These are phyloP conservation scores for Sclerotinia glacialis DNA, from an alignment of 2,329 filamentous ascomycete genomes.

Conservation along the genomic window DNA sequence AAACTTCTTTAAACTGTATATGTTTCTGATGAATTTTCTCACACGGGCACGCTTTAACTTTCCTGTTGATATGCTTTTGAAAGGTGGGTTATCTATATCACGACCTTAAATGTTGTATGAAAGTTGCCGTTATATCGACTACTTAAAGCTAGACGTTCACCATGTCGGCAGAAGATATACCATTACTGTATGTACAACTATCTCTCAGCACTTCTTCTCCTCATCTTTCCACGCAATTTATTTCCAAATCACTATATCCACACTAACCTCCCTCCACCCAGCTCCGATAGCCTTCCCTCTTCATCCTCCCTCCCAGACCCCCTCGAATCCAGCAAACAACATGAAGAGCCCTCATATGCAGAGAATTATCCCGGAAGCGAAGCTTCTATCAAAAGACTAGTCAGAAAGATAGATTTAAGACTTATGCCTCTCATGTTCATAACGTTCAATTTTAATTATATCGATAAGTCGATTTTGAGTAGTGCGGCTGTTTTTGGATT, in stretches of 20 bases:
- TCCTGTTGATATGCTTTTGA: no score
- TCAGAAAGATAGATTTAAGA: slow-evolving; percentile 54
- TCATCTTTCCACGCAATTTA: neutral
- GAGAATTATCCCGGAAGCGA: neutral
- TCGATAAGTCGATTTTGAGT: slow-evolving; percentile 36
- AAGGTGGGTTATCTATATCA: no score
- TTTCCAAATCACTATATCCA: neutral
- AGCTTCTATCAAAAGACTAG: slow-evolving; percentile 31
- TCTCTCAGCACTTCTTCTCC: no score
- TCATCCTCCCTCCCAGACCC: neutral
- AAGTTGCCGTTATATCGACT: neutral
- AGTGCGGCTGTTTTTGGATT: slow-evolving; percentile 50
- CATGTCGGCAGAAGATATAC: neutral
- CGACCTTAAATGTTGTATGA: no score
- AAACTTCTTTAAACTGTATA: neutral
- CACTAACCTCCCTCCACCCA: neutral
- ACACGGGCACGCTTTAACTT: no score
- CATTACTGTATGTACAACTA: neutral
- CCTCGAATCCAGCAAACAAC: neutral
- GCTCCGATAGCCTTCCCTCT: neutral
- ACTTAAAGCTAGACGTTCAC: neutral
- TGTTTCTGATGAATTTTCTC: no score
- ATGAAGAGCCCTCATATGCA: neutral
- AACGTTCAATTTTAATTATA: slow-evolving; percentile 57
- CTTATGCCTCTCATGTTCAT: slow-evolving; percentile 55